These are phyloP conservation scores for Stentor roeselii DNA, from an alignment of 73 alveolate species.

Conservation along the genomic window DNA sequence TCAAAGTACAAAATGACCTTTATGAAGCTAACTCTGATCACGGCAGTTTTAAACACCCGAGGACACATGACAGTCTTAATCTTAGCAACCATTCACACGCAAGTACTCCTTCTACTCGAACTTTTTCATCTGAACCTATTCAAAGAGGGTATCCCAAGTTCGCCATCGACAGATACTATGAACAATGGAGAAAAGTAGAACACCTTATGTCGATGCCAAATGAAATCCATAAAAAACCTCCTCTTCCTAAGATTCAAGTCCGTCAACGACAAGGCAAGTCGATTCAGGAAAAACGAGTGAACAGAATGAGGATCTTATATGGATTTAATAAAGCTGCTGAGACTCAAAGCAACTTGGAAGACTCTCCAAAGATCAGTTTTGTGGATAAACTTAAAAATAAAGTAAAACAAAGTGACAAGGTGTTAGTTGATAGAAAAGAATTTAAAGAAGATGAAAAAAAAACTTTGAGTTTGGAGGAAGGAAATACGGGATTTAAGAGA, in stretches of 20 bases:
- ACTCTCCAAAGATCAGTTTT: not conserved
- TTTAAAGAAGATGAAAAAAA: not conserved
- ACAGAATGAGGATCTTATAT: conserved; percentile 14
- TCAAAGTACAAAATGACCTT: conserved; percentile 28
- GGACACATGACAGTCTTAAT: not conserved
- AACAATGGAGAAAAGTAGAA: conserved; percentile 16
- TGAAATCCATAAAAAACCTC: conserved; percentile 1
- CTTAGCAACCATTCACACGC: not conserved
- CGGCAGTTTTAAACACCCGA: not conserved
- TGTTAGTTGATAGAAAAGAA: too few relatives aligned
- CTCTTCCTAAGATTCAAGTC: not conserved
- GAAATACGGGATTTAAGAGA: too few relatives aligned
- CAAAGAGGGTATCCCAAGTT: conserved; percentile 6
- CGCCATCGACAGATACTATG: conserved; percentile 1
- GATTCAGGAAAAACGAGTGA: not conserved
- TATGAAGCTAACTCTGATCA: conserved; percentile 13
- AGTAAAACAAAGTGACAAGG: too few relatives aligned
- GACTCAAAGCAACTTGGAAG: not conserved
- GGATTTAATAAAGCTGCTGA: not conserved
- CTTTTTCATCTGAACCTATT: conserved; percentile 20
- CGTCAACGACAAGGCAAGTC: not conserved
- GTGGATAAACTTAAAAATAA: conserved; percentile 4
- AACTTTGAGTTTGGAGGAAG: too few relatives aligned
- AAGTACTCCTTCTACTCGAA: conserved; percentile 19
- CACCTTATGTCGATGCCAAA: not conserved